Conservation (phyloP, 495 filamentous ascomycete species). For the Penicillium longicatenatum region DNA sequence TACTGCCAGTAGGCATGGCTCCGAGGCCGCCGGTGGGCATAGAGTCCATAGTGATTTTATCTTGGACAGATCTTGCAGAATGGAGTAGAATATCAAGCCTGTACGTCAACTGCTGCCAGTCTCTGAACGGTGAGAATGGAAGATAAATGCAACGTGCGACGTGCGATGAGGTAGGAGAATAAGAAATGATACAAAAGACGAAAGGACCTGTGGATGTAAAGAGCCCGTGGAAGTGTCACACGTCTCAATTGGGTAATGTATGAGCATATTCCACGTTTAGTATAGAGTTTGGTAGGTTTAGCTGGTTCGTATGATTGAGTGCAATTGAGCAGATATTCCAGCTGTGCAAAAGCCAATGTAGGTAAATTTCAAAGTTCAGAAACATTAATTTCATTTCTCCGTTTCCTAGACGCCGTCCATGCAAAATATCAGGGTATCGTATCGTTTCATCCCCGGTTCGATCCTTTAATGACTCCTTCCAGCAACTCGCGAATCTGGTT, state of each 20-base stretch:
- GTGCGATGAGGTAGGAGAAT: background rate
- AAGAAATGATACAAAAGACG: background rate
- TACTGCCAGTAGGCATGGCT: background rate
- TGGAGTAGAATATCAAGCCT: background rate
- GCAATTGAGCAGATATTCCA: constrained; percentile 38
- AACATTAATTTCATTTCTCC: background rate
- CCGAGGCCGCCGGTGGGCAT: background rate
- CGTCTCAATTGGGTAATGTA: constrained; percentile 1
- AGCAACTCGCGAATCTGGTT: constrained; percentile 78
- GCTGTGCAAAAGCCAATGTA: background rate
- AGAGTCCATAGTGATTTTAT: background rate
- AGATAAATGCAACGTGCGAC: background rate
- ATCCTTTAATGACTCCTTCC: constrained; percentile 55
- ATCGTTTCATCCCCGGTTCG: constrained; percentile 24
- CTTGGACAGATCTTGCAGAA: background rate
- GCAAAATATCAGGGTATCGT: constrained; percentile 26
- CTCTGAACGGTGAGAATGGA: background rate
- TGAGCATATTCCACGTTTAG: constrained; percentile 12
- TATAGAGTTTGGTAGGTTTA: background rate
- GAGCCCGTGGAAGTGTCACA: background rate
- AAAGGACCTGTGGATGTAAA: background rate
- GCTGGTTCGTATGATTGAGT: constrained; percentile 11
- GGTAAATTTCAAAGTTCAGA: background rate
- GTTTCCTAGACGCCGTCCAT: constrained; percentile 7
- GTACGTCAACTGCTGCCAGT: background rate